A percentile compares a stretch with the other conserved stretches of the same genome.
Evolutionary conservation across 805 yeast genomes (phyloP).

Genomic region (Vanderwaltozyma yarrowii): DNA sequence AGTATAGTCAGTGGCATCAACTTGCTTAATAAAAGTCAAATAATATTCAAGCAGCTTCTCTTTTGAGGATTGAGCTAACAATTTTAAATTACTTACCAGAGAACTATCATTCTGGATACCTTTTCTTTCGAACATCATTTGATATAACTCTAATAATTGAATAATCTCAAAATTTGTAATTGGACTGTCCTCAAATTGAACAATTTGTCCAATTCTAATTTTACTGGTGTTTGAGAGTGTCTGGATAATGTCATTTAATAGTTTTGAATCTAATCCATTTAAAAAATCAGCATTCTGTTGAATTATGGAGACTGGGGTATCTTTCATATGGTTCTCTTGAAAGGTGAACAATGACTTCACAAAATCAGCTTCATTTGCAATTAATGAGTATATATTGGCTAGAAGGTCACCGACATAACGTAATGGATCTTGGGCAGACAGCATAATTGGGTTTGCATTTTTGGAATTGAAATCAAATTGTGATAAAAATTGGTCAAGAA

Average conservation of each 20-base stretch:
- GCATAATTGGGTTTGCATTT: constrained; percentile 40
- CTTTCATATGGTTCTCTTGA: constrained; percentile 14
- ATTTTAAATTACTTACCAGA: constrained; percentile 13
- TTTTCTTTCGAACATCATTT: constrained; percentile 47
- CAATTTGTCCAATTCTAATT: constrained; percentile 57
- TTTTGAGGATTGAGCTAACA: constrained; percentile 12
- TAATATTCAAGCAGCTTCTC: constrained; percentile 15
- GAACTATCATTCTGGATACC: constrained; percentile 24
- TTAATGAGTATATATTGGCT: constrained; percentile 77
- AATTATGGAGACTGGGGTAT: constrained; percentile 10
- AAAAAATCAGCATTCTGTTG: constrained; percentile 20
- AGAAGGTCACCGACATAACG: constrained; percentile 78
- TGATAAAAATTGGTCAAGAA: constrained; percentile 56
- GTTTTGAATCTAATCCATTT: constrained; percentile 18
- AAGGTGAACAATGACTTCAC: constrained; percentile 51
- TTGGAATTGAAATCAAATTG: constrained; percentile 35
- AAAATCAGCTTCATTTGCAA: constrained; percentile 80
- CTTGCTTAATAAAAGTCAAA: constrained; percentile 17
- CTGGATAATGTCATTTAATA: constrained; percentile 25
- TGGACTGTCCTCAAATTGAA: constrained; percentile 54
- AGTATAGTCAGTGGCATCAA: constrained; percentile 9
- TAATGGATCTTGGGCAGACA: constrained; percentile 69
- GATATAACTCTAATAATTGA: constrained; percentile 57
- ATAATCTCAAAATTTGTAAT: constrained; percentile 46
- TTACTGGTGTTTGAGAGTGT: constrained; percentile 40